A percentile compares a stretch with the other conserved stretches of the same genome.
phyloP scores from a whole-genome alignment of 495 filamentous ascomycete species.

The Penicillium simplicissimum region DNA sequence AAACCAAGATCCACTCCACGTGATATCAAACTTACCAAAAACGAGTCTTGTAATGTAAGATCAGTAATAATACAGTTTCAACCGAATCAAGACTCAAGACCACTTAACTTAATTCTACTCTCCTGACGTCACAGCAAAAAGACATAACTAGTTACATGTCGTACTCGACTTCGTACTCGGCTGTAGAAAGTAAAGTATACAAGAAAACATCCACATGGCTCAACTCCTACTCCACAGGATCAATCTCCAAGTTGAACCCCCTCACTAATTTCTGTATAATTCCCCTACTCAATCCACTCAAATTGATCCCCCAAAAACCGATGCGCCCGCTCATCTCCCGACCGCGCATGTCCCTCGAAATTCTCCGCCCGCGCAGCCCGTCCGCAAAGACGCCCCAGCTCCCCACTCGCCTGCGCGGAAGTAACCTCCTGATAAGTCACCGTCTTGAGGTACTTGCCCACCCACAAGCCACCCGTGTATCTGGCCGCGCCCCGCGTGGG shows the following conservation, averaged over 20 bases:
- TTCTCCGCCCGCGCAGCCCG: slow-evolving; percentile 52
- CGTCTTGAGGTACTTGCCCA: slow-evolving; percentile 53
- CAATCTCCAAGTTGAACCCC: neutral
- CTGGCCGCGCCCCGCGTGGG: slow-evolving; percentile 49
- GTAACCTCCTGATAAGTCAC: slow-evolving; percentile 56
- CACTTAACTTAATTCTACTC: no score
- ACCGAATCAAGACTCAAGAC: no score
- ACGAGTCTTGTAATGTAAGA: neutral
- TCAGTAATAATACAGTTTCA: neutral
- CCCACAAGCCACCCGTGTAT: slow-evolving; percentile 55
- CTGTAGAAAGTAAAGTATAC: neutral
- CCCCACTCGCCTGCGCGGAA: slow-evolving; percentile 43
- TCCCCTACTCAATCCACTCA: slow-evolving; percentile 40
- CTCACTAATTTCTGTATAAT: neutral
- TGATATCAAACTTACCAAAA: neutral
- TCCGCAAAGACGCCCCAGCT: slow-evolving; percentile 52
- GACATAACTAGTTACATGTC: neutral
- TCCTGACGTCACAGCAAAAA: neutral
- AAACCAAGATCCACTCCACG: neutral
- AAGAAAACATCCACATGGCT: neutral
- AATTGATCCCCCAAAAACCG: slow-evolving; percentile 42
- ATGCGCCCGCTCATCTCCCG: slow-evolving; percentile 48
- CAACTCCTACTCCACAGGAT: no score
- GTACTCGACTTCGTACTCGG: neutral
- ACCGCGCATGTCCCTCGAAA: slow-evolving; percentile 56